phyloP scores from a whole-genome alignment of 371 early-diverging fungal species.

The Saksenaea vasiformis region DNA sequence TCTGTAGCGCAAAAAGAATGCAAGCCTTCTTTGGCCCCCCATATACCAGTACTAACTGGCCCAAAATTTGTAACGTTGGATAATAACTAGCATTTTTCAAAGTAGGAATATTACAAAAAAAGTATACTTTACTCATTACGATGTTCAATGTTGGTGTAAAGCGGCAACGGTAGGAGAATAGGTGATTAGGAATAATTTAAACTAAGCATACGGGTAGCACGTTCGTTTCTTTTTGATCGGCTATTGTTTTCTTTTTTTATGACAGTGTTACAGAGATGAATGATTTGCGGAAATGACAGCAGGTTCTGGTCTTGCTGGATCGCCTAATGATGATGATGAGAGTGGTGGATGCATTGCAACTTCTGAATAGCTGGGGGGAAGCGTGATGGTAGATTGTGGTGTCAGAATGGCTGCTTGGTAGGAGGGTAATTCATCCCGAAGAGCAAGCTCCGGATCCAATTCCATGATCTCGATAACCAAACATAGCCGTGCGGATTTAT shows the following conservation, averaged over 20 bases:
- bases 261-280: not conserved
- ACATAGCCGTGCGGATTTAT: constrained; percentile 26
- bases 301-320: not conserved
- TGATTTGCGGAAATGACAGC: not conserved
- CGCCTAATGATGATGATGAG: not conserved
- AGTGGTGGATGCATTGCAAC: constrained; percentile 1
- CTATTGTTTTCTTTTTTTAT: not conserved
- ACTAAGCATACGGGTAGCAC: not conserved
- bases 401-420: constrained; percentile 29
- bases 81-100: no score
- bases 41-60: not conserved
- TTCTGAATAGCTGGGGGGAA: constrained; percentile 28
- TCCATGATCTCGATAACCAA: constrained; percentile 31
- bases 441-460: constrained; percentile 23
- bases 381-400: constrained; percentile 2
- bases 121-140: not conserved
- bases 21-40: no score
- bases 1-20: no score
- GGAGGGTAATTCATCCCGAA: constrained; percentile 36
- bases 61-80: not conserved
- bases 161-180: not conserved
- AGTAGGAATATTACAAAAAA: not conserved
- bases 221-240: not conserved
- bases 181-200: not conserved
- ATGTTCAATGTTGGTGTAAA: not conserved